Conservation (phyloP, 768 basidiomycete genomes). For the Termitomyces sp. region DNA sequence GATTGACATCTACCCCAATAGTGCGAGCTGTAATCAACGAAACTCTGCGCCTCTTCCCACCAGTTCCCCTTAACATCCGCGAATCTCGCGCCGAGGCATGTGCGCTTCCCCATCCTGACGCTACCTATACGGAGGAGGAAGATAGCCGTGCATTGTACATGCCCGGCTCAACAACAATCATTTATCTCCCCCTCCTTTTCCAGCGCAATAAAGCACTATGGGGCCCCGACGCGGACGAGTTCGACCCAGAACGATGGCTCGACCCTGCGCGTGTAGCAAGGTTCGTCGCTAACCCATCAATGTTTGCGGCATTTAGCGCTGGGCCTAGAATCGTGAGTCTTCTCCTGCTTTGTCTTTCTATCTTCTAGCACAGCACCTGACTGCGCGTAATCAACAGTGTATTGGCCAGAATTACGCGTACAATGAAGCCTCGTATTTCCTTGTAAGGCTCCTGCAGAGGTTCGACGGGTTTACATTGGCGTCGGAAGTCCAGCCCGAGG, state of each 20-base stretch:
- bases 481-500: conserved; percentile 54
- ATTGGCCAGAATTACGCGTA: conserved; percentile 72
- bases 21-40: conserved; percentile 80
- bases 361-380: not conserved
- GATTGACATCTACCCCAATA: conserved; percentile 17
- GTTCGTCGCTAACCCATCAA: conserved; percentile 56
- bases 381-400: conserved; percentile 37
- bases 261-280: conserved; percentile 45
- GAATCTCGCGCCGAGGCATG: conserved; percentile 47
- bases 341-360: not conserved
- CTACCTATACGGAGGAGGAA: conserved; percentile 31
- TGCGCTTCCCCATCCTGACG: conserved; percentile 47
- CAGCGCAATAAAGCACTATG: conserved; percentile 66
- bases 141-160: conserved; percentile 47
- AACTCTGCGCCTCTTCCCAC: conserved; percentile 71
- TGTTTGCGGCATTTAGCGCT: conserved; percentile 71
- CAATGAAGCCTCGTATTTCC: conserved; percentile 71
- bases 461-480: conserved; percentile 58
- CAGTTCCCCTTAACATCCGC: conserved; percentile 69
- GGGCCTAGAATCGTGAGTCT: conserved; percentile 52
- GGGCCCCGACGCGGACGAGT: conserved; percentile 74
- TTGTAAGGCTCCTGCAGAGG: conserved; percentile 60
- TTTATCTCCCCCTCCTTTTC: conserved; percentile 56
- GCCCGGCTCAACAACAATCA: conserved; percentile 51
- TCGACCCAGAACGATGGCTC: conserved; percentile 77